Evolutionary conservation across 2,329 filamentous ascomycete species (phyloP), one percentile per base, ranked within the genome.

Genomic region (Neopestalotiopsis sp.): DNA sequence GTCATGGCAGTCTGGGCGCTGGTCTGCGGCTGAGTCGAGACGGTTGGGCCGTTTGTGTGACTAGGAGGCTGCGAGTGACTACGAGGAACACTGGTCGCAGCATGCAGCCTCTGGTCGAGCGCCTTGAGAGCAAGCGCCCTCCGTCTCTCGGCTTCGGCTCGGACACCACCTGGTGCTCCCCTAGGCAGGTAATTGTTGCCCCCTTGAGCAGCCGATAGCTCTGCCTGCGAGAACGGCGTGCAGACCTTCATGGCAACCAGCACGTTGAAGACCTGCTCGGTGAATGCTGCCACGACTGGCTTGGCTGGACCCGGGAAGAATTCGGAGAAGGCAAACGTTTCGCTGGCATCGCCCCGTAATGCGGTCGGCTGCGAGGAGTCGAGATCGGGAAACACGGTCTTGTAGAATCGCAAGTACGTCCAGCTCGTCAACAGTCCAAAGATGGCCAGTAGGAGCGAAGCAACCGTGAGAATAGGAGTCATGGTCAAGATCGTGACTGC

Each of bases 371-470:
- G 89, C 10, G 87, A 86, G 13, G 87, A 83, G 74, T 91, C 90
- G 71, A 92, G 88, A 74, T 92, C 90, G 67, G 90, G 89, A 76
- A 91, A 91, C 69, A 91, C 88, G 68, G 86, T 82, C 83, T 97
- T 97, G 86, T 94, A 98, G 86, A 98, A 99, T 73, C 96, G 94
- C 20, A 99, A 90, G 81, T 98, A 98, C 58, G 93, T 94, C 95
- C 95, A 99, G 79, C 94, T 94, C 12, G 91, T 91, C 70, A 98
- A 80, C 80, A 99, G 92, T 69, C 94, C 95, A 74, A 92, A 91
- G 79, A 93, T 85, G 66, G 93, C 90, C 70, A 98, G 88, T 78
- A 97, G 89, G 72, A 95, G 86, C 61, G 94, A 91, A 24, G 94
- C 94, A 76, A 91, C 89, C n/a, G 86, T 84, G 57, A 89, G 82